These are phyloP conservation scores for Amylostereum areolatum DNA, from an alignment of 1,284 basidiomycete genomes.

Conservation along the genomic window DNA sequence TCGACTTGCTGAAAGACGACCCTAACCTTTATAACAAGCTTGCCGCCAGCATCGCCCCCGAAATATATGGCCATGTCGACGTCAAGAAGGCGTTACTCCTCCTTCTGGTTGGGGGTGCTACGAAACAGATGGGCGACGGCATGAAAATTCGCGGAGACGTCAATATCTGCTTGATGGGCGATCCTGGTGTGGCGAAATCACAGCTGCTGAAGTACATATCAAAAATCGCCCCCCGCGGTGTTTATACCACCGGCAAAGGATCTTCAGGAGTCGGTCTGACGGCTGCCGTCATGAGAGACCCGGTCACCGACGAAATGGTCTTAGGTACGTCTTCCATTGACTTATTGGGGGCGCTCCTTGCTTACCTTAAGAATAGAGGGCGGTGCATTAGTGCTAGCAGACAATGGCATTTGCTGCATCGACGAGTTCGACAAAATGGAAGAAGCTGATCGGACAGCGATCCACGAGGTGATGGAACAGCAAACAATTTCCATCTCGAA, in stretches of 20 bases:
- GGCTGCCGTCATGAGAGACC: constrained; percentile 98
- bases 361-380: constrained; percentile 63
- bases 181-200: constrained; percentile 99
- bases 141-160: constrained; percentile 99
- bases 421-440: constrained; percentile 99
- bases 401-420: constrained; percentile 99
- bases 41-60: constrained; percentile 88
- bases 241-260: constrained; percentile 98
- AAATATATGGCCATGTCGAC: constrained; percentile 97
- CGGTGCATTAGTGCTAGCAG: constrained; percentile 94
- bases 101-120: constrained; percentile 92
- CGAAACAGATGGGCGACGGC: constrained; percentile 91
- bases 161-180: constrained; percentile 98
- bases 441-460: constrained; percentile 93
- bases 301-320: constrained; percentile 99
- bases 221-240: constrained; percentile 94
- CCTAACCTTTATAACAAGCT: constrained; percentile 82
- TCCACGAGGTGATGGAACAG: constrained; percentile 99
- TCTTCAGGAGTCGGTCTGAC: constrained; percentile 98
- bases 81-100: constrained; percentile 97
- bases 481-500: constrained; percentile 99
- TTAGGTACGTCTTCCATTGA: constrained; percentile 57
- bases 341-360: constrained; percentile 7
- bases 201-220: constrained; percentile 98
- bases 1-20: constrained; percentile 71